Conservation (phyloP, 768 basidiomycete genomes). For the Mycena crocata region DNA sequence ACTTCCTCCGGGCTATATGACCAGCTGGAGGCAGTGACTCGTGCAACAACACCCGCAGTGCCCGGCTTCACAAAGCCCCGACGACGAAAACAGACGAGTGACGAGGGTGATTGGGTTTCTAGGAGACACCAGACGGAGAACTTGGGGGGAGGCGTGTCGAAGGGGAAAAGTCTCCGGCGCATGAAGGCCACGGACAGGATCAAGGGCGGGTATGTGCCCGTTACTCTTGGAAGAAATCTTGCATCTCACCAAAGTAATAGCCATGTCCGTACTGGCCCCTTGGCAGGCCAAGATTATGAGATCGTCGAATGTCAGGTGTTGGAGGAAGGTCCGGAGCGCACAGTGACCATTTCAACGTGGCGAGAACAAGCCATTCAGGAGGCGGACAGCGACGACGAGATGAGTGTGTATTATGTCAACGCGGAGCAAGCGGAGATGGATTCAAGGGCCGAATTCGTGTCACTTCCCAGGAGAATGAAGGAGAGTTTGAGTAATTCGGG, state of each 20-base stretch:
- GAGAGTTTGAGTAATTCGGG: constrained; percentile 8
- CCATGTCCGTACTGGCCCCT: constrained; percentile 35
- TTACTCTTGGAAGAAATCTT: neutral
- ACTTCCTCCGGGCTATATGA: constrained; percentile 2
- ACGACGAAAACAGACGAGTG: neutral
- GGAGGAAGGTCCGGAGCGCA: constrained; percentile 62
- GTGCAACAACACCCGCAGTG: constrained; percentile 13
- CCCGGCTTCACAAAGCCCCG: neutral
- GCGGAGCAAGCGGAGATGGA: too few relatives aligned
- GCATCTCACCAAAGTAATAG: neutral
- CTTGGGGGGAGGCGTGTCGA: neutral
- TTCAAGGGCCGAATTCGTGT: neutral
- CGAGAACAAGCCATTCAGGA: constrained; percentile 63
- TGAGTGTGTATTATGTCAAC: constrained; percentile 61
- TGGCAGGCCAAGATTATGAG: constrained; percentile 54
- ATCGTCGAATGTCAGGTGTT: constrained; percentile 55
- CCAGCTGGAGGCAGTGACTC: constrained; percentile 25
- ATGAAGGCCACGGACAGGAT: constrained; percentile 19
- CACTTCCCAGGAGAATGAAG: neutral
- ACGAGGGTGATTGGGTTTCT: neutral
- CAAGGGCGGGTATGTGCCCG: constrained; percentile 11
- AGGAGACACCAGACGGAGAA: neutral
- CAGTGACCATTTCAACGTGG: constrained; percentile 68
- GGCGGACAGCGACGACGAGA: constrained; percentile 48
- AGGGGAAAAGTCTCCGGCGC: constrained; percentile 6